Percentiles rank a stretch among this genome's conserved stretches.
Conservation (phyloP, 2,329 filamentous ascomycete species). For the Apiospora hydei region DNA sequence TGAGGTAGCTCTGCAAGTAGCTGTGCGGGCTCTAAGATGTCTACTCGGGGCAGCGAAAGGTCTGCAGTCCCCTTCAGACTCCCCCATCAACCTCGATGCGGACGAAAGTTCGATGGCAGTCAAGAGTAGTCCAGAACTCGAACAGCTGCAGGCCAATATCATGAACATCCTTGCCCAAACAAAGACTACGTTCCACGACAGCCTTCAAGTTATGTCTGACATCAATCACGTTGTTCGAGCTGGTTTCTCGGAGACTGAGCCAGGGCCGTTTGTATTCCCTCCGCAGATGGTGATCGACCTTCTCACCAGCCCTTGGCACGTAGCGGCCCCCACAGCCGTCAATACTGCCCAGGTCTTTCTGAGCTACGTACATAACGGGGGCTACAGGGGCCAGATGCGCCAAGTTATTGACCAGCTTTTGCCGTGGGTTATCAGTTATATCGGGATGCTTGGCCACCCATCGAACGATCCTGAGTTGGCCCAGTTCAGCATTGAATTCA, state of each 20-base stretch:
- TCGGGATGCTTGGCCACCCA: conserved; percentile 68
- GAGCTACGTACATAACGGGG: conserved; percentile 61
- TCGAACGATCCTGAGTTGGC: conserved; percentile 74
- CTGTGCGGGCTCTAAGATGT: conserved; percentile 68
- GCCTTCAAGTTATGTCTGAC: conserved; percentile 67
- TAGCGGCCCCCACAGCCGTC: conserved; percentile 73
- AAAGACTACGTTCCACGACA: conserved; percentile 57
- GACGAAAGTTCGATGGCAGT: conserved; percentile 41
- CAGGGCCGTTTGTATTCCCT: conserved; percentile 80
- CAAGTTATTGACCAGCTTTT: conserved; percentile 60
- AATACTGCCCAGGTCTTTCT: conserved; percentile 76
- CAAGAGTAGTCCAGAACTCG: conserved; percentile 30
- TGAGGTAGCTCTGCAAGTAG: conserved; percentile 57
- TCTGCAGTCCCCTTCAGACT: conserved; percentile 72
- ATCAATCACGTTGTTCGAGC: conserved; percentile 75
- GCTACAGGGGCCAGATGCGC: conserved; percentile 50
- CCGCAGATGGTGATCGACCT: conserved; percentile 71
- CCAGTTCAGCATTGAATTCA: conserved; percentile 77
- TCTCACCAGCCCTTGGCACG: conserved; percentile 64
- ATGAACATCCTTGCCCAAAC: conserved; percentile 54
- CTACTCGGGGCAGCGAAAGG: conserved; percentile 75
- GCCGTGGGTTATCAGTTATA: conserved; percentile 67
- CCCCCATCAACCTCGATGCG: conserved; percentile 71
- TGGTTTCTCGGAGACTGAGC: conserved; percentile 77
- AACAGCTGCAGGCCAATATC: conserved; percentile 54